Evolutionary conservation across 1,139 yeast species (phyloP), one percentile per base, ranked within the genome.

Genomic region (Debaryomyces subglobosus): DNA sequence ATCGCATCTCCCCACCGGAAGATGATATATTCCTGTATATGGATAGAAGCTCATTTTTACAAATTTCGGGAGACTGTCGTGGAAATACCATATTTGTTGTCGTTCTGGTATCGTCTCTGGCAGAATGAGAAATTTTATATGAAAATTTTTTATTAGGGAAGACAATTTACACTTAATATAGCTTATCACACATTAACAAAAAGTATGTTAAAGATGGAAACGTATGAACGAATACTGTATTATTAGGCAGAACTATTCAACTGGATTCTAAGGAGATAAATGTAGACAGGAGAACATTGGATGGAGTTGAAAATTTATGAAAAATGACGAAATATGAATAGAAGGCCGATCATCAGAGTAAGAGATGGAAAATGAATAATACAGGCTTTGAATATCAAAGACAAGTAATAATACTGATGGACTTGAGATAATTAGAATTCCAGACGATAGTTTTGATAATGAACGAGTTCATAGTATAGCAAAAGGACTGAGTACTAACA

Each of bases 401-500:
- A 12, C n/a, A 12, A 4, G 15, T 6, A 4, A 5, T 27, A 36
- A 6, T 10, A n/a, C 12, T 6, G 4, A 16, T 23, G 39, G 5
- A 13, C 4, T 6, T 20, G 24, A 13, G 24, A 12, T 13, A n/a
- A 18, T 21, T 9, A 24, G 18, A 18, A 13, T 5, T 1, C 25
- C 37, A 25, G 29, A 39, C 10, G 21, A 29, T 20, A 25, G 29
- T 32, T 39, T 39, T 30, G 33, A 30, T 39, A 18, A 27, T 30
- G 29, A 15, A 15, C n/a, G 42, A 38, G 21, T 39, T 39, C 35
- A 29, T 27, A 18, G 12, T 5, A 16, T 16, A 15, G 10, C 27
- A 24, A 50, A 24, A 1, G n/a, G 12, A 35, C 8, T 24, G 7
- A 30, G 30, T 40, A 56, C 58, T 55, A 57, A 53, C 57, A 27